These are phyloP conservation scores for Pistacia integerrima DNA, from an alignment of 345 rosid species.

Conservation along the genomic window DNA sequence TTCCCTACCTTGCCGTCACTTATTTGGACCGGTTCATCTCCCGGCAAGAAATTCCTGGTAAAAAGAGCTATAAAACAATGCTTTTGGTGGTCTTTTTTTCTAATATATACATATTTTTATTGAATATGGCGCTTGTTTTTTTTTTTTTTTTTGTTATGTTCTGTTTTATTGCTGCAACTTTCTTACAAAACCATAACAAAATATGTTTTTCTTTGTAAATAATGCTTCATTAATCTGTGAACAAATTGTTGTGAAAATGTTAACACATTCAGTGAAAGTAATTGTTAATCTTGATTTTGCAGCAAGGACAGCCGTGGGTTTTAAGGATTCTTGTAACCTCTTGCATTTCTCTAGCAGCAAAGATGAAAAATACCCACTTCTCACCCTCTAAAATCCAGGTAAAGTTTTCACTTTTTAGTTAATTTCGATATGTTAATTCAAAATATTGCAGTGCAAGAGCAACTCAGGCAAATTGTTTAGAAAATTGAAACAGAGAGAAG, in stretches of 20 bases:
- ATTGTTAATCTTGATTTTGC: conserved; percentile 15
- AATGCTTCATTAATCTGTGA: too few species aligned
- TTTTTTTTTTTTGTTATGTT: neutral
- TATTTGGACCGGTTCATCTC: conserved; percentile 56
- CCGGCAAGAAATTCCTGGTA: conserved; percentile 15
- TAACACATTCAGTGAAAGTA: neutral
- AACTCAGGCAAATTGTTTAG: neutral
- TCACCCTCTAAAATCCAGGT: conserved; percentile 40
- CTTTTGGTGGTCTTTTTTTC: neutral
- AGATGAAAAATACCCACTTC: conserved; percentile 41
- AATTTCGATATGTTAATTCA: neutral
- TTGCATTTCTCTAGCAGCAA: conserved; percentile 53
- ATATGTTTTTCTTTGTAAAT: neutral
- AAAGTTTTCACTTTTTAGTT: neutral
- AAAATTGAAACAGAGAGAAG: conserved; percentile 37
- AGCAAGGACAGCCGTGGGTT: conserved; percentile 53
- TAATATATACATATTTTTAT: neutral
- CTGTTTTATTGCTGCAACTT: neutral
- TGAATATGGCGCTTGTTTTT: neutral
- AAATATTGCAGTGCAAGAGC: neutral
- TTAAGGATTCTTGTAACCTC: conserved; percentile 37
- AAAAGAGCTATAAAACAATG: too few species aligned
- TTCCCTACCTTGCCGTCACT: conserved; percentile 49
- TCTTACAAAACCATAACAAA: too few species aligned
- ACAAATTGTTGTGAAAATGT: neutral